These are phyloP conservation scores for Candida adriatica DNA, from an alignment of 805 yeast genomes.

Conservation along the genomic window DNA sequence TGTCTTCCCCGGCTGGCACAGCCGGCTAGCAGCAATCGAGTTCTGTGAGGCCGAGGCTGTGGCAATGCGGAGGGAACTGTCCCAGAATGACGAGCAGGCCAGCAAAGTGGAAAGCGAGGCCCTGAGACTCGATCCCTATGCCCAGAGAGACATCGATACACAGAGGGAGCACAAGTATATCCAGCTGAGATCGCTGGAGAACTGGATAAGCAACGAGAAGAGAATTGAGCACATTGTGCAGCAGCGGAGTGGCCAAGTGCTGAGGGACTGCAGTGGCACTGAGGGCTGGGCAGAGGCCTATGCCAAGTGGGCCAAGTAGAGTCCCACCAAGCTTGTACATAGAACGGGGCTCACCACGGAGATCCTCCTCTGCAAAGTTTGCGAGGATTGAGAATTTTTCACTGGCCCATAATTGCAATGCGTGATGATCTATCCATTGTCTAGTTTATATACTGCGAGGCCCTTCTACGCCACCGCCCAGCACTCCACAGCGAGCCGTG, in stretches of 20 bases:
- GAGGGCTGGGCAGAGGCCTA: constrained; percentile 4
- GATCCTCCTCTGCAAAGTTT: too few relatives aligned
- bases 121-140: constrained; percentile 43
- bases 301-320: too few relatives aligned
- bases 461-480: constrained; percentile 52
- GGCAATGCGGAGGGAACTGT: not conserved
- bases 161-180: constrained; percentile 22
- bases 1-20: constrained; percentile 42
- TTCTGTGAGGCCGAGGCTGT: constrained; percentile 26
- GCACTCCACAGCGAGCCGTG: constrained; percentile 73
- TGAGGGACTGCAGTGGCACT: constrained; percentile 7
- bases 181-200: constrained; percentile 25
- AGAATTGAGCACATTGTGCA: constrained; percentile 29
- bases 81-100: not conserved
- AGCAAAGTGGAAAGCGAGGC: not conserved
- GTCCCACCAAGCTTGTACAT: too few relatives aligned
- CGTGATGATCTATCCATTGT: too few relatives aligned
- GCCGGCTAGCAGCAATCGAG: constrained; percentile 32
- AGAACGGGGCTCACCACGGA: too few relatives aligned
- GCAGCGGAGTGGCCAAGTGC: constrained; percentile 7
- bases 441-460: constrained; percentile 20
- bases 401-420: too few relatives aligned
- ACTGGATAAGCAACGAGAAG: constrained; percentile 35
- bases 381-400: too few relatives aligned
- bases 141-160: constrained; percentile 31